phyloP scores from a whole-genome alignment of 2,329 filamentous ascomycete genomes.

The Coleophoma crateriformis region DNA sequence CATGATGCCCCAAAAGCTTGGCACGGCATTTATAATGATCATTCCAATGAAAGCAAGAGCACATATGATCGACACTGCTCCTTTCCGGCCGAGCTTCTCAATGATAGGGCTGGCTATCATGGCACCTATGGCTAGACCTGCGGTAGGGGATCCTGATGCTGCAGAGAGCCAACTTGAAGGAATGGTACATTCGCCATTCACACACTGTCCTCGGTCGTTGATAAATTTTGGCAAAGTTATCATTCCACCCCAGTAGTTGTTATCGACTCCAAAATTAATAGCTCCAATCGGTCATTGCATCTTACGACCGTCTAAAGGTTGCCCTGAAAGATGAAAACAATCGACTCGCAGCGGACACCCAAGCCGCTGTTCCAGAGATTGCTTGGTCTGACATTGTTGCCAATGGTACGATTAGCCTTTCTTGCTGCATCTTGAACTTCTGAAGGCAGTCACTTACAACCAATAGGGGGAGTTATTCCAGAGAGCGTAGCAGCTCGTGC shows the following conservation, averaged over 20 bases:
- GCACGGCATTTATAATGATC: not conserved
- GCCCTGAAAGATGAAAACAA: not conserved
- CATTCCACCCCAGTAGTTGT: not conserved
- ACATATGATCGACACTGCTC: not conserved
- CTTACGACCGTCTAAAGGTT: not conserved
- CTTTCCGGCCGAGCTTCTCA: not conserved
- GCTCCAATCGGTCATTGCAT: not conserved
- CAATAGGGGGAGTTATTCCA: not conserved
- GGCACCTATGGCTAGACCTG: not conserved
- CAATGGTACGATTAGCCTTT: not conserved
- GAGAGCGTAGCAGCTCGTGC: not conserved
- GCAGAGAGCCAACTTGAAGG: not conserved
- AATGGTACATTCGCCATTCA: not conserved
- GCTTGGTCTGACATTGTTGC: not conserved
- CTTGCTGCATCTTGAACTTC: not conserved
- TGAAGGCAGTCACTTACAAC: not conserved
- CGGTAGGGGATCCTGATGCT: not conserved
- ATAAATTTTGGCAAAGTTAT: not conserved
- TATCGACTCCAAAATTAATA: not conserved
- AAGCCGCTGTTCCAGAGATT: not conserved
- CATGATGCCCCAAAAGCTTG: not conserved
- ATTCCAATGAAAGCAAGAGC: not conserved
- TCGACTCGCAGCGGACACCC: not conserved
- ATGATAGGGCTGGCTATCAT: not conserved
- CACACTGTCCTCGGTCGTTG: not conserved